Evolutionary conservation across 1,284 basidiomycete genomes (phyloP).

Genomic region (Ceratobasidium papillatum): DNA sequence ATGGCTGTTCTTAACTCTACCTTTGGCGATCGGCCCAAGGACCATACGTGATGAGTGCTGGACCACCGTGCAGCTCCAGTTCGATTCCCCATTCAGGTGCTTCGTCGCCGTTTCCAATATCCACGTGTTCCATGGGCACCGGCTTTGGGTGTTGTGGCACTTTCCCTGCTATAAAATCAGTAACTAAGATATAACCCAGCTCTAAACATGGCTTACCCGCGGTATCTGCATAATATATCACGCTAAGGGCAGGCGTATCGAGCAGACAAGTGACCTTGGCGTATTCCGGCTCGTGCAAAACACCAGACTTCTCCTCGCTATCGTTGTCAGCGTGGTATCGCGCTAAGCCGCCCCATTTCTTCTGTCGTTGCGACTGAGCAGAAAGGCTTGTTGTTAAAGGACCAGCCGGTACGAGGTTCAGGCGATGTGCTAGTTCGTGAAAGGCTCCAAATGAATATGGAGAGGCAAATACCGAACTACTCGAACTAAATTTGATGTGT

Average conservation of each 20-base stretch:
- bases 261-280: conserved; percentile 85
- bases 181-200: neutral
- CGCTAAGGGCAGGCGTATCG: conserved; percentile 76
- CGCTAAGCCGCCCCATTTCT: conserved; percentile 56
- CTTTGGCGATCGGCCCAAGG: conserved; percentile 95
- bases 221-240: conserved; percentile 84
- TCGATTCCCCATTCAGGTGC: conserved; percentile 95
- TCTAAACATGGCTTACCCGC: conserved; percentile 50
- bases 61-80: conserved; percentile 75
- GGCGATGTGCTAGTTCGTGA: conserved; percentile 36
- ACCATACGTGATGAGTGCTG: conserved; percentile 73
- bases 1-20: conserved; percentile 52
- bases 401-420: neutral
- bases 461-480: conserved; percentile 63
- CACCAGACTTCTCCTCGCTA: conserved; percentile 43
- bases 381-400: conserved; percentile 12
- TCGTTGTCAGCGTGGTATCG: conserved; percentile 53
- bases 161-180: conserved; percentile 55
- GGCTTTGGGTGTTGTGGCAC: conserved; percentile 52
- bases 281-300: conserved; percentile 67
- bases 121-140: conserved; percentile 59
- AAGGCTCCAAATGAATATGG: conserved; percentile 52
- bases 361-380: conserved; percentile 46
- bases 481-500: conserved; percentile 24
- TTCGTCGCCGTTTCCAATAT: conserved; percentile 85